Base-by-base conservation (phyloP, 257 asterid genomes). In the Hygrophila difformis region DNA sequence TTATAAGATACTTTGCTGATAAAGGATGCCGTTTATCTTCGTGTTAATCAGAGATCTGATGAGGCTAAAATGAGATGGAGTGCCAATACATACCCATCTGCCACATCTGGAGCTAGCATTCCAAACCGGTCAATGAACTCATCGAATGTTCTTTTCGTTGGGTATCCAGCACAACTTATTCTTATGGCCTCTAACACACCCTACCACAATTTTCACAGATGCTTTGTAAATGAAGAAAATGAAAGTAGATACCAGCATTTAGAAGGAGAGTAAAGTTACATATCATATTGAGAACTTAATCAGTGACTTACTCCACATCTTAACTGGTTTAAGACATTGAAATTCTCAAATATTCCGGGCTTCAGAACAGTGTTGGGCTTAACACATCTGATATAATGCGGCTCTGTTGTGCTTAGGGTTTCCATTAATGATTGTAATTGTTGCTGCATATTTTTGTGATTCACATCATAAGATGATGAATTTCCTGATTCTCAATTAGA, bases 121-220 rank as follows among this genome's bases (percentile, higher is more conserved):
- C 96, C 97, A 51, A 88, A 89, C 44, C 97, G 94, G 71, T 79
- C 87, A 49, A 89, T 73, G 71, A 89, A 89, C 76, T 89, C 97
- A 55, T 85, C 91, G 22, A 89, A 89, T 51, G 94, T 75, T 65
- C 95, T 51, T 71, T 82, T 85, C 3, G 96, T 89, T 49, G 97
- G 97, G 62, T 89, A 89, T 44, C 97, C 97, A 26, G 96, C 95
- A 48, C 97, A 85, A 38, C 96, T 89, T 49, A 89, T 89, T 67
- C 97, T 79, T 65, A 89, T 89, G 51, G 97, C 97, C 63, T 89
- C 97, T 51, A 89, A 38, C 22, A 89, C 96, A 69, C 97, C 97
- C 97, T 89, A 75, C 50, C 59, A 70, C 44, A 56, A 42, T 60
- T 39, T 60, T 51, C 59, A 33, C 51, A 36, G 49, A 45, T 40